These are phyloP conservation scores for Neonectria hederae DNA, from an alignment of 2,329 filamentous ascomycete genomes.

Conservation along the genomic window DNA sequence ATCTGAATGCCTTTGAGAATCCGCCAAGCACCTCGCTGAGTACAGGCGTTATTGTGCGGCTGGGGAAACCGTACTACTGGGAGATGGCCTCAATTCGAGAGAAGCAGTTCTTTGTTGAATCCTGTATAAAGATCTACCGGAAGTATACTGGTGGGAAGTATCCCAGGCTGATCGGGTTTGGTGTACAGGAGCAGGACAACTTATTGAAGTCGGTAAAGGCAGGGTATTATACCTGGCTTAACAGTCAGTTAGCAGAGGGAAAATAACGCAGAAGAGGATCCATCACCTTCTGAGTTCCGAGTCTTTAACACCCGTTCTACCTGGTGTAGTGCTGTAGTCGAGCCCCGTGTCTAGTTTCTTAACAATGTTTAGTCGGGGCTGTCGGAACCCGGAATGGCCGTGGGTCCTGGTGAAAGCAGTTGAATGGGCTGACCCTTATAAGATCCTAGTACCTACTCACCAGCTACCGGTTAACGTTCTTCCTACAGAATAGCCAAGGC, in stretches of 20 bases:
- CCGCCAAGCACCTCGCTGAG: not conserved
- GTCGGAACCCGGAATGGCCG: no score
- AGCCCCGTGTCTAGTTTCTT: not conserved
- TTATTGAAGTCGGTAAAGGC: not conserved
- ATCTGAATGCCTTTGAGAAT: not conserved
- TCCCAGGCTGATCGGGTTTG: not conserved
- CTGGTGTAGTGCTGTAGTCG: not conserved
- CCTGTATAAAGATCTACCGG: not conserved
- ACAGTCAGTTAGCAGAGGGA: not conserved
- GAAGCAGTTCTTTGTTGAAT: not conserved
- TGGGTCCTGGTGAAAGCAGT: no score
- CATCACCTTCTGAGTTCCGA: no score
- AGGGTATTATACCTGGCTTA: not conserved
- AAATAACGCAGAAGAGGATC: not conserved
- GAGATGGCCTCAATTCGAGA: not conserved
- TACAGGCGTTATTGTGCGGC: not conserved
- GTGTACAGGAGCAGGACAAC: not conserved
- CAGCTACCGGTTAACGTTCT: no score
- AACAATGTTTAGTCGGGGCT: no score
- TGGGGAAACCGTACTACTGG: not conserved
- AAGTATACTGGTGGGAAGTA: not conserved
- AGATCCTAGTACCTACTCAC: no score
- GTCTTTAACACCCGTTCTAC: no score
- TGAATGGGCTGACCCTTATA: no score
- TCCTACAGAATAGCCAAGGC: no score